Base-by-base conservation (phyloP, 805 yeast genomes). In the Wickerhamomyces subpelliculosus region DNA sequence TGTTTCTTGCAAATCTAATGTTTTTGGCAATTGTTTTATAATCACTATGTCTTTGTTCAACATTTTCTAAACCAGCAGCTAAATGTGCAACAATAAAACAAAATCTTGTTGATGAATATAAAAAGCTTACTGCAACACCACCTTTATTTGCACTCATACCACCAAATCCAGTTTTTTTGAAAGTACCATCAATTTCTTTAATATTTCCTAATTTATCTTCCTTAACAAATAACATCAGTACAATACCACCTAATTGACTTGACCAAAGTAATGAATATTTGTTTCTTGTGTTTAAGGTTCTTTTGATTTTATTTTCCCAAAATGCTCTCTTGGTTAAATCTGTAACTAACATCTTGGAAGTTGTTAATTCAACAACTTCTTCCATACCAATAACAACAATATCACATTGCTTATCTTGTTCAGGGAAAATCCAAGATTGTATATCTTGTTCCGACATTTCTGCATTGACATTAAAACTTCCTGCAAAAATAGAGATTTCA, bases 151-250 rank as follows among this genome's bases (percentile, higher is more conserved):
- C 82, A 40, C 94, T 80, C 61, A 88, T 79, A 6, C 98, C 98
- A 24, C 96, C 95, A 36, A 90, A 70, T 0, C 98, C 98, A 0
- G 97, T 89, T 52, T 90, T 90, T 49, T 86, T 89, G 27, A 79
- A 73, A 26, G 82, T 73, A 1, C 89, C 79, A 49, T 79, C 84
- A 21, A 88, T 68, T 35, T 76, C 72, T 30, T 75, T 69, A 25
- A 88, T 70, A 35, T 71, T 65, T 10, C 68, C 62, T 5, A 73
- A 52, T 40, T 75, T 73, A 1, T 66, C 57, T 30, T 74, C 75
- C 42, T 75, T 75, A 5, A 80, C 74, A 56, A 80, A 89, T 18
- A 93, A 62, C 43, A 88, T 64, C 32, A 83, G 56, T 18, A 85
- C 73, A 13, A 90, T 69, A 1, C 97, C 97, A 16, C 96, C 97